Evolutionary conservation across 108 stramenopile species (phyloP).

Genomic region (Fragilaria crotonensis): DNA sequence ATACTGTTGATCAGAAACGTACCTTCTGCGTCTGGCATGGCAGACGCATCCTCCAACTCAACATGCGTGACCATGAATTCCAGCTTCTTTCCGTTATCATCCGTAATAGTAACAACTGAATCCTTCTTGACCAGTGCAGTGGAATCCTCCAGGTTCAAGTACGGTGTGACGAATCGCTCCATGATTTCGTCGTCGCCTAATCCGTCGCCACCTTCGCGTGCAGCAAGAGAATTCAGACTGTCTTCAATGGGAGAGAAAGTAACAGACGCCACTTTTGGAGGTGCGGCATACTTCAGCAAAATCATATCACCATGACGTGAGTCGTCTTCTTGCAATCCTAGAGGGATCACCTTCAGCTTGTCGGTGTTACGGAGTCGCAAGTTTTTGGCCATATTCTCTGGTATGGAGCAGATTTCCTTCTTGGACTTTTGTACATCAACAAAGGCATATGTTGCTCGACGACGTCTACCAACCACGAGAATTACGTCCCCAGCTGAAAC

Average conservation of each 20-base stretch:
- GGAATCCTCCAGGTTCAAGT: slow-evolving; percentile 44
- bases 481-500: slow-evolving; percentile 58
- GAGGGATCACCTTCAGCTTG: slow-evolving; percentile 59
- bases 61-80: slow-evolving; percentile 72
- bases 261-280: slow-evolving; percentile 38
- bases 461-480: slow-evolving; percentile 64
- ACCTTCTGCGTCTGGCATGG: slow-evolving; percentile 14
- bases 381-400: slow-evolving; percentile 61
- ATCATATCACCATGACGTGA: slow-evolving; percentile 64
- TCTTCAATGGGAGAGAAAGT: slow-evolving; percentile 80
- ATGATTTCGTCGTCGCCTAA: slow-evolving; percentile 61
- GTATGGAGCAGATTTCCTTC: slow-evolving; percentile 28
- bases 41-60: slow-evolving; percentile 28
- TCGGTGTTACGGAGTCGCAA: slow-evolving; percentile 69
- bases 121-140: slow-evolving; percentile 49
- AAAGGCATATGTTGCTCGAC: slow-evolving; percentile 62
- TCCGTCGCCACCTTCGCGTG: slow-evolving; percentile 61
- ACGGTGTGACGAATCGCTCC: slow-evolving; percentile 65
- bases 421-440: slow-evolving; percentile 40
- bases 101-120: slow-evolving; percentile 44
- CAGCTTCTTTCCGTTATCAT: slow-evolving; percentile 49
- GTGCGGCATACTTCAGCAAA: slow-evolving; percentile 25
- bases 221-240: slow-evolving; percentile 39
- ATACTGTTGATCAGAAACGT: neutral
- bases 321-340: slow-evolving; percentile 18